Base-by-base conservation (phyloP, 2,329 filamentous ascomycete genomes). In the Cladophialophora bantiana region DNA sequence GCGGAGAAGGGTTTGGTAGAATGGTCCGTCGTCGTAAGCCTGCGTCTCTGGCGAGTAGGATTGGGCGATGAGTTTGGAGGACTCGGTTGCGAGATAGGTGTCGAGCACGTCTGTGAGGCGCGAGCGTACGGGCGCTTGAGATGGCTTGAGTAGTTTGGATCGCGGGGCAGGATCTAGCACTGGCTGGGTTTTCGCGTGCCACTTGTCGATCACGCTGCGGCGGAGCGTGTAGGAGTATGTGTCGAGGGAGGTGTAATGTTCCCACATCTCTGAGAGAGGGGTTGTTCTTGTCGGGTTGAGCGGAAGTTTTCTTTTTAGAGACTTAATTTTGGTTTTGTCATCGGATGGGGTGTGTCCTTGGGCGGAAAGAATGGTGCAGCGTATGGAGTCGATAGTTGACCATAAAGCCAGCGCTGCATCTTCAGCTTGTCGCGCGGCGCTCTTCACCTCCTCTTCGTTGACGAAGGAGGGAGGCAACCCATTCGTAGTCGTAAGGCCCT, bases 1-100 rank as follows among this genome's bases (percentile, higher is more conserved):
- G 77, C 97, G 96, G 34, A 99, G 87, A 1, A 99, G 86, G 13
- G 95, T 83, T 77, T 96, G 93, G 80, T 99, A 99, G 78, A 98
- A 97, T 76, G 96, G 89, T 10, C 92, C 92, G 74, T 99, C 95
- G 76, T 98, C 94, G 81, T 95, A 99, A 72, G 97, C 88, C 20
- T 83, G 80, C 0, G 78, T 77, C 74, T 89, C 88, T 72, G 12
- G 50, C 32, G 15, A 64, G 45, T 18, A 65, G 52, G 5, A 70
- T 68, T 45, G 52, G 53, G 63, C 12, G 31, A 62, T 64, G 34
- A 67, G 84, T n/a, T 70, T 73, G 12, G 70, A 4, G 13, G 74
- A 72, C 68, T 82, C 78, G 7, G 79, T 76, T 7, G 80, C 78
- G 55, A 83, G 71, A 68, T 83, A 78, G 20, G 80, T 76, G 67